phyloP scores from a whole-genome alignment of 1,284 basidiomycete genomes.

The Paramarasmius palmivorus region DNA sequence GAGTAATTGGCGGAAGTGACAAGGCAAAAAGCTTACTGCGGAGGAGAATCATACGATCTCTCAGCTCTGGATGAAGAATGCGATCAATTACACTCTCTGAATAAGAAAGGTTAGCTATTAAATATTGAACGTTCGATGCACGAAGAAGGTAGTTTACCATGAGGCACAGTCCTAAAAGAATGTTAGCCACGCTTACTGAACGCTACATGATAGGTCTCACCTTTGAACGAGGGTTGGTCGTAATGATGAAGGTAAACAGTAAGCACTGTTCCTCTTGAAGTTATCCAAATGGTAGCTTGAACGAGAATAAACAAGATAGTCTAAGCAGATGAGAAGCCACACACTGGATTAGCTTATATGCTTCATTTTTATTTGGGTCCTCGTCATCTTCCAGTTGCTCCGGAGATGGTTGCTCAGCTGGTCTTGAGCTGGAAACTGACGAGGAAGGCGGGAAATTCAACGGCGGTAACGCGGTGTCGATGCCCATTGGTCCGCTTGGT shows the following conservation, averaged over 20 bases:
- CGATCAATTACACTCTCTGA: slow-evolving; percentile 87
- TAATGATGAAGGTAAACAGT: slow-evolving; percentile 86
- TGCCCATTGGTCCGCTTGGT: slow-evolving; percentile 53
- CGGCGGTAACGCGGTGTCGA: slow-evolving; percentile 51
- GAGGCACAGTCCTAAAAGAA: slow-evolving; percentile 70
- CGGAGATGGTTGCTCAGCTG: slow-evolving; percentile 19
- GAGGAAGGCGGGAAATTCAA: slow-evolving; percentile 41
- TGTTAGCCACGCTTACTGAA: slow-evolving; percentile 17
- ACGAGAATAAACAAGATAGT: slow-evolving; percentile 5
- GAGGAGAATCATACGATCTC: slow-evolving; percentile 86
- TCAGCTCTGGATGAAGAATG: slow-evolving; percentile 82
- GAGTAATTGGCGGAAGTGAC: slow-evolving; percentile 17
- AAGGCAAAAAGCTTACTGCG: slow-evolving; percentile 51
- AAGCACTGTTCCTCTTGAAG: slow-evolving; percentile 76
- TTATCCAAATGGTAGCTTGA: slow-evolving; percentile 85
- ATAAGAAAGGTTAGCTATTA: slow-evolving; percentile 11
- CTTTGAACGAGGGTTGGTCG: slow-evolving; percentile 85
- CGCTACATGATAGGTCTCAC: slow-evolving; percentile 33
- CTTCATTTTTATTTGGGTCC: slow-evolving; percentile 73
- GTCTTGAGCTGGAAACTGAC: slow-evolving; percentile 22
- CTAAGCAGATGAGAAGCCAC: slow-evolving; percentile 20
- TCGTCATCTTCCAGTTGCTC: slow-evolving; percentile 46
- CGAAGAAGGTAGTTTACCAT: no score
- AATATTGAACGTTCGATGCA: no score
- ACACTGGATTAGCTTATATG: slow-evolving; percentile 80